Conservation (phyloP, 164 flowering plant species). For the Stephania cephalantha region DNA sequence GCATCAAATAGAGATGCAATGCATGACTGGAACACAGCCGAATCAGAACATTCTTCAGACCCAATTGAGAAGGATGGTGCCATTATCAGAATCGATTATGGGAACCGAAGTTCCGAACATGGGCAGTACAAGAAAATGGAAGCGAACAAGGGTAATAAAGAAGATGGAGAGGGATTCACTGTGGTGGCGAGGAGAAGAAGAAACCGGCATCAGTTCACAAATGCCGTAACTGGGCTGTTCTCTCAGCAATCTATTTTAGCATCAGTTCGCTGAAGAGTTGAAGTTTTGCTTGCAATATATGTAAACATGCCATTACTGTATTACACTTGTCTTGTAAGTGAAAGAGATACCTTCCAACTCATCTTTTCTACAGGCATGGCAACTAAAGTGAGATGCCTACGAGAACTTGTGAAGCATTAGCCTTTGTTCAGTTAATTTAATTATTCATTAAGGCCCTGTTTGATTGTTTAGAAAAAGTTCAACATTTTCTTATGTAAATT, state of each 20-base stretch:
- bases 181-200: slow-evolving; percentile 68
- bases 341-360: background rate
- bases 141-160: slow-evolving; percentile 28
- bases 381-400: background rate
- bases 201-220: slow-evolving; percentile 48
- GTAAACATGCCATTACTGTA: background rate
- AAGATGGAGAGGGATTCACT: slow-evolving; percentile 74
- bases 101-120: slow-evolving; percentile 27
- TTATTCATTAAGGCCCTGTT: too few relatives aligned
- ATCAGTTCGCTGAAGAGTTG: slow-evolving; percentile 46
- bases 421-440: background rate
- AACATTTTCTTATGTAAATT: too few relatives aligned
- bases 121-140: slow-evolving; percentile 17
- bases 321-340: too few relatives aligned
- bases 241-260: slow-evolving; percentile 65
- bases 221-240: slow-evolving; percentile 45
- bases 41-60: slow-evolving; percentile 31
- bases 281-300: background rate
- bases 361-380: background rate
- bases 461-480: too few relatives aligned
- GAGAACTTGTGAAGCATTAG: background rate
- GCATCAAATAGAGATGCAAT: slow-evolving; percentile 21
- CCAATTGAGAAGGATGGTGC: slow-evolving; percentile 68
- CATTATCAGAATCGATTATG: slow-evolving; percentile 44
- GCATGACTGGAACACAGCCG: slow-evolving; percentile 23